These are phyloP conservation scores for Leptomonas pyrrhocoris DNA, from an alignment of 208 protist species.

Conservation along the genomic window DNA sequence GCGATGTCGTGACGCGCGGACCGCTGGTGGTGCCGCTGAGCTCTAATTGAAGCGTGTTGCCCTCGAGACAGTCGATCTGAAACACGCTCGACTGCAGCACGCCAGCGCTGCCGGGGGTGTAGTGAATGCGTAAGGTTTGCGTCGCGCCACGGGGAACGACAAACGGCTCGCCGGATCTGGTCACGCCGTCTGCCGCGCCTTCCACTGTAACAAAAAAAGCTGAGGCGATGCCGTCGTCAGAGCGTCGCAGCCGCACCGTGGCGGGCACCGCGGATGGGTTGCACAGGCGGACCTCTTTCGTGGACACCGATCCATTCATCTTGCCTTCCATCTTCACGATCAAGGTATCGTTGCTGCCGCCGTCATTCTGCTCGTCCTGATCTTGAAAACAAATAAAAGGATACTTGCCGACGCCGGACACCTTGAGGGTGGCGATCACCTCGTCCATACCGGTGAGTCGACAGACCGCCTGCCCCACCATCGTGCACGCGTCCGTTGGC, in stretches of 20 bases:
- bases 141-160: slow-evolving; percentile 51
- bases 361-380: slow-evolving; percentile 4
- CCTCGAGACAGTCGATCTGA: slow-evolving; percentile 53
- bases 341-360: slow-evolving; percentile 47
- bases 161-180: slow-evolving; percentile 21
- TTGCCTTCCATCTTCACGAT: slow-evolving; percentile 38
- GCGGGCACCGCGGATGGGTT: slow-evolving; percentile 86
- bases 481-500: slow-evolving; percentile 74
- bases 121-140: slow-evolving; percentile 55
- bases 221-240: slow-evolving; percentile 38
- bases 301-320: slow-evolving; percentile 32
- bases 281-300: slow-evolving; percentile 52
- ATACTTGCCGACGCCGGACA: slow-evolving; percentile 94
- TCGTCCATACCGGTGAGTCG: slow-evolving; percentile 54
- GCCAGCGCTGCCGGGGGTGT: slow-evolving; percentile 46
- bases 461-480: slow-evolving; percentile 85
- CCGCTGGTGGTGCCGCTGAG: slow-evolving; percentile 48
- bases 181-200: neutral
- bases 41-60: slow-evolving; percentile 66
- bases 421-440: slow-evolving; percentile 51
- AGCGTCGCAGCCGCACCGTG: slow-evolving; percentile 41
- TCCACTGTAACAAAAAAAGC: slow-evolving; percentile 49
- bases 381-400: slow-evolving; percentile 69
- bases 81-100: slow-evolving; percentile 47
- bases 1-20: slow-evolving; percentile 59